Percentiles rank a stretch among this genome's conserved stretches.
These are phyloP conservation scores for Pterocarpus macrocarpus DNA, from an alignment of 306 rosid genomes.

Conservation along the genomic window DNA sequence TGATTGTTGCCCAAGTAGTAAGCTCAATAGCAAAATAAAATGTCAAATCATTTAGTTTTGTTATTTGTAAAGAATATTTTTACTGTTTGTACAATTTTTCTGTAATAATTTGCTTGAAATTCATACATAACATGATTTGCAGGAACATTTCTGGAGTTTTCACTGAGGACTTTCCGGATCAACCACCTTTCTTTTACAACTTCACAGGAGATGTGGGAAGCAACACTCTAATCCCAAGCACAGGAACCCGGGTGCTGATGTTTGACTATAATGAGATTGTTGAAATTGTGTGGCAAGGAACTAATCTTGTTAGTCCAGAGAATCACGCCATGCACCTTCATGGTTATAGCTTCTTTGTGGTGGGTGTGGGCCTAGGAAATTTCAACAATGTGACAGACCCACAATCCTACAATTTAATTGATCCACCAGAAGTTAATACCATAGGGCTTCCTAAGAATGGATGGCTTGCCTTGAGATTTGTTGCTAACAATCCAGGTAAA, in stretches of 20 bases:
- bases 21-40: too few species aligned
- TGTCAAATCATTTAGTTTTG: too few species aligned
- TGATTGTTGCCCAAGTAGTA: too few species aligned
- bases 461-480: slow-evolving; percentile 38
- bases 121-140: not conserved
- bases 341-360: slow-evolving; percentile 56
- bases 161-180: slow-evolving; percentile 41
- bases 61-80: not conserved
- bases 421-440: slow-evolving; percentile 58
- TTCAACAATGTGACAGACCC: slow-evolving; percentile 43
- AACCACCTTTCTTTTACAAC: slow-evolving; percentile 47
- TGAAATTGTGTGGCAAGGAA: slow-evolving; percentile 62
- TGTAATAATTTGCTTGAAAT: not conserved
- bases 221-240: slow-evolving; percentile 31
- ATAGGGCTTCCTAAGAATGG: slow-evolving; percentile 61
- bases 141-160: slow-evolving; percentile 52
- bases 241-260: slow-evolving; percentile 43
- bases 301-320: slow-evolving; percentile 46
- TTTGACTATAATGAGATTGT: slow-evolving; percentile 49
- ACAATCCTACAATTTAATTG: slow-evolving; percentile 46
- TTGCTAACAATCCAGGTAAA: too few species aligned
- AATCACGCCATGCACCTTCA: slow-evolving; percentile 67
- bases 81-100: not conserved
- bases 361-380: slow-evolving; percentile 51
- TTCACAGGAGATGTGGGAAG: slow-evolving; percentile 52